Conservation (phyloP, 2,329 filamentous ascomycete species). For the Monosporascus sp. region DNA sequence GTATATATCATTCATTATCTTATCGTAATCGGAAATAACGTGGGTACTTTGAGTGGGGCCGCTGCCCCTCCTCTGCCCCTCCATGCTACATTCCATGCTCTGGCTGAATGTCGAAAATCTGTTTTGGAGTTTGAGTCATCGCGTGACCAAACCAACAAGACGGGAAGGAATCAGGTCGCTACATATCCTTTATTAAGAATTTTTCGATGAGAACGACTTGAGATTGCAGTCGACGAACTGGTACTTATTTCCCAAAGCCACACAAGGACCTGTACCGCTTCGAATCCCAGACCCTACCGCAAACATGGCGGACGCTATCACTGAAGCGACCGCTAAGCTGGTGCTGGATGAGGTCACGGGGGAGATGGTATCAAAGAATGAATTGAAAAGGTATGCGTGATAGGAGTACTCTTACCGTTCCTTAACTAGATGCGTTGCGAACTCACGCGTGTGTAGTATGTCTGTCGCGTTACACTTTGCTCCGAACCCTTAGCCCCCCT, state of each 20-base stretch:
- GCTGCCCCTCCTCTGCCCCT: neutral
- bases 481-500: no score
- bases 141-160: neutral
- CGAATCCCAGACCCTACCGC: neutral
- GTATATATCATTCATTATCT: no score
- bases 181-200: neutral
- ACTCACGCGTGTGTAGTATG: no score
- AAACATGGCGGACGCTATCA: conserved; percentile 34
- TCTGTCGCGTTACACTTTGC: no score
- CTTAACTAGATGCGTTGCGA: no score
- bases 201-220: neutral
- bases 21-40: no score
- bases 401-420: no score
- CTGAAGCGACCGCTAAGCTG: conserved; percentile 50
- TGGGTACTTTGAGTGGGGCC: neutral
- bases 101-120: neutral
- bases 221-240: no score
- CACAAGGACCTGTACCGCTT: neutral
- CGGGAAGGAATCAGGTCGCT: no score
- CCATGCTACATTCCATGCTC: neutral
- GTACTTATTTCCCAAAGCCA: neutral
- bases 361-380: conserved; percentile 61
- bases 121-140: neutral
- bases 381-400: conserved; percentile 46
- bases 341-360: conserved; percentile 59